These are phyloP conservation scores for Paragyromitra xinjiangensis DNA, from an alignment of 495 filamentous ascomycete species.

Conservation along the genomic window DNA sequence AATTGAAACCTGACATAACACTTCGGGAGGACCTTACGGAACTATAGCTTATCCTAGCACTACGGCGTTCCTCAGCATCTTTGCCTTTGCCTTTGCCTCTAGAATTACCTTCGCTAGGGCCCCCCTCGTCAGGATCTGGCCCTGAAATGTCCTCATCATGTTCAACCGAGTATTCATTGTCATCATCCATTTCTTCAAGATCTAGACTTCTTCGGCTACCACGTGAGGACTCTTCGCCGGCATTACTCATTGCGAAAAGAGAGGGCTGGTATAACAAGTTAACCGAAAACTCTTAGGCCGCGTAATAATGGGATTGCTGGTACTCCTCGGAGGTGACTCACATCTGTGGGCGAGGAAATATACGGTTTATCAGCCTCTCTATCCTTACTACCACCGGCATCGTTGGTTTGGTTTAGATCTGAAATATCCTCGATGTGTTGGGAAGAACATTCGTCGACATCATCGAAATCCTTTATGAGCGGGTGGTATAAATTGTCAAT, in stretches of 20 bases:
- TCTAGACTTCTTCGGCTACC: not conserved
- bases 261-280: slow-evolving; percentile 2
- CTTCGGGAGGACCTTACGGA: slow-evolving; percentile 10
- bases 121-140: not conserved
- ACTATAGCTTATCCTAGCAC: not conserved
- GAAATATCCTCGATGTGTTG: slow-evolving; percentile 17
- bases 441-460: not conserved
- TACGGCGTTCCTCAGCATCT: not conserved
- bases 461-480: not conserved
- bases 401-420: not conserved
- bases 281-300: not conserved
- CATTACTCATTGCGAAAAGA: not conserved
- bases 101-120: not conserved
- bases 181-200: slow-evolving; percentile 5
- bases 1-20: not conserved
- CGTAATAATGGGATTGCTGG: not conserved
- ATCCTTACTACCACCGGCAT: not conserved
- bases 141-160: not conserved
- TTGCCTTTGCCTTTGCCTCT: not conserved
- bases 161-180: not conserved
- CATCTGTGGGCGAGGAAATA: slow-evolving; percentile 19
- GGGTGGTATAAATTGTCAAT: not conserved
- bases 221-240: not conserved
- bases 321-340: not conserved
- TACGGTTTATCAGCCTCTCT: slow-evolving; percentile 1